These are phyloP conservation scores for Ceratobasidium sp. DNA, from an alignment of 1,284 basidiomycete species.

Conservation along the genomic window DNA sequence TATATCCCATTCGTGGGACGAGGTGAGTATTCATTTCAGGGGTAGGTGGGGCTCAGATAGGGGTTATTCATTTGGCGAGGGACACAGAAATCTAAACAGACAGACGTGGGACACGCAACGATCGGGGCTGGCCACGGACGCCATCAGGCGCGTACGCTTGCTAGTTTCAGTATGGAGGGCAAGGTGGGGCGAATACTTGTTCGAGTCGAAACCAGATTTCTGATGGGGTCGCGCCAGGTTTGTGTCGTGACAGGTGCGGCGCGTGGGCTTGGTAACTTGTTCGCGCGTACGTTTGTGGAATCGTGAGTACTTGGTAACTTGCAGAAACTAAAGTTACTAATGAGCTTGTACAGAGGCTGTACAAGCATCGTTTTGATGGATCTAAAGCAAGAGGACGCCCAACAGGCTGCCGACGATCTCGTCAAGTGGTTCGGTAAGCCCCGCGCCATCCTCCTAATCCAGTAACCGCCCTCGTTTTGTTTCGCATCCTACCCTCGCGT, in stretches of 20 bases:
- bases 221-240: conserved; percentile 68
- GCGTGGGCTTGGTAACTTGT: conserved; percentile 87
- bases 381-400: conserved; percentile 77
- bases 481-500: neutral
- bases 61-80: neutral
- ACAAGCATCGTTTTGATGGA: conserved; percentile 86
- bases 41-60: neutral
- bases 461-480: neutral
- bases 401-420: conserved; percentile 79
- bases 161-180: conserved; percentile 39
- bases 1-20: conserved; percentile 14
- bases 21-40: conserved; percentile 11
- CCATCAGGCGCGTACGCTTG: conserved; percentile 33
- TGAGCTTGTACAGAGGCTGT: conserved; percentile 69
- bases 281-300: conserved; percentile 88
- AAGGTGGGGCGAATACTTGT: too few relatives aligned
- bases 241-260: conserved; percentile 96
- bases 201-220: too few relatives aligned
- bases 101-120: conserved; percentile 30
- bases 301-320: conserved; percentile 63
- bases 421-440: conserved; percentile 62
- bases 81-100: neutral
- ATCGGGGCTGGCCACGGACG: conserved; percentile 33
- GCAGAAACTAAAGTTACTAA: neutral
- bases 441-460: neutral